These are phyloP conservation scores for Pyricularia sp. DNA, from an alignment of 2,329 filamentous ascomycete genomes.

Conservation along the genomic window DNA sequence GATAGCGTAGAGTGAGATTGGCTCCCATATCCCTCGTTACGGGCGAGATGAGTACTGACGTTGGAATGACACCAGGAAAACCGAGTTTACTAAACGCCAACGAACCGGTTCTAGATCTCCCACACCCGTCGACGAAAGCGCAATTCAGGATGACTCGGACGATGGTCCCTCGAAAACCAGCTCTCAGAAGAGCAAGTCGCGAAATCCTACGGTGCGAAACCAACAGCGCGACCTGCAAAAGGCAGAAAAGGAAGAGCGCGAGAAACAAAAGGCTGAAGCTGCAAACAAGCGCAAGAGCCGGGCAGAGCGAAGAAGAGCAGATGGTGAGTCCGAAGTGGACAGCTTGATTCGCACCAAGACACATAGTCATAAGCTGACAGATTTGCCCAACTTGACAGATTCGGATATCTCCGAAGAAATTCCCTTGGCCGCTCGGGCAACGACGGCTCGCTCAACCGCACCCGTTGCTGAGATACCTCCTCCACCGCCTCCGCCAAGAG, in stretches of 20 bases:
- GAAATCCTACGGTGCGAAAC: slow-evolving; percentile 38
- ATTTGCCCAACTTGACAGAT: slow-evolving; percentile 32
- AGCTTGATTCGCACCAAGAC: neutral
- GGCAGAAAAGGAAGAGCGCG: slow-evolving; percentile 59
- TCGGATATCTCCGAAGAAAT: slow-evolving; percentile 60
- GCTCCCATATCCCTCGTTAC: slow-evolving; percentile 7
- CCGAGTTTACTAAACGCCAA: slow-evolving; percentile 63
- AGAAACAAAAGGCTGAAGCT: slow-evolving; percentile 60
- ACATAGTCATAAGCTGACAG: neutral
- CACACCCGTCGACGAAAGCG: slow-evolving; percentile 40
- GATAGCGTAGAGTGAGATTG: slow-evolving; percentile 79
- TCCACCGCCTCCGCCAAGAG: slow-evolving; percentile 9
- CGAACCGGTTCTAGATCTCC: slow-evolving; percentile 67
- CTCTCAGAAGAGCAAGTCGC: slow-evolving; percentile 41
- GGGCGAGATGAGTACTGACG: neutral
- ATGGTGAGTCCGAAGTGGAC: slow-evolving; percentile 43
- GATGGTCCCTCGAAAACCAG: slow-evolving; percentile 42
- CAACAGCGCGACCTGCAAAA: slow-evolving; percentile 38
- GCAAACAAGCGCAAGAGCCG: slow-evolving; percentile 70
- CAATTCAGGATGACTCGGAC: slow-evolving; percentile 51
- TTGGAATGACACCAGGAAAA: slow-evolving; percentile 41
- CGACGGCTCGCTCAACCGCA: slow-evolving; percentile 14
- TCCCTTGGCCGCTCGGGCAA: slow-evolving; percentile 32
- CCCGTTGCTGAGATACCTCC: slow-evolving; percentile 13
- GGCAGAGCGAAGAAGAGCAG: slow-evolving; percentile 65